Evolutionary conservation across 768 basidiomycete genomes (phyloP).

Genomic region (Naganishia randhawae): DNA sequence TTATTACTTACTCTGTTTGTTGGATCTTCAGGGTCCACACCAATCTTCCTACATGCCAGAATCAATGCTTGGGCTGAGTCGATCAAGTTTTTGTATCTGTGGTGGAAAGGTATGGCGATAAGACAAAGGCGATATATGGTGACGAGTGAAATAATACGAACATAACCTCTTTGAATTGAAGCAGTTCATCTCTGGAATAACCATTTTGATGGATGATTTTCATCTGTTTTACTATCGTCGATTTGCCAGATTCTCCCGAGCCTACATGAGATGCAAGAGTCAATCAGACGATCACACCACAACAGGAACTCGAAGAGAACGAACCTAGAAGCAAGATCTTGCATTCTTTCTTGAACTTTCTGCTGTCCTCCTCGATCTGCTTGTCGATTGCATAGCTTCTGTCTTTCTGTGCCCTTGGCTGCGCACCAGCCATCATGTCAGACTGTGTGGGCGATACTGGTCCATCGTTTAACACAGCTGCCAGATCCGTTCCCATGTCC

Average conservation of each 20-base stretch:
- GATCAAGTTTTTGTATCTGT: constrained; percentile 60
- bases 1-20: constrained; percentile 56
- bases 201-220: constrained; percentile 95
- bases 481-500: constrained; percentile 31
- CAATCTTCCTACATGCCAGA: constrained; percentile 78
- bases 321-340: constrained; percentile 86
- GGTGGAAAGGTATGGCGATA: neutral
- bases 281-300: constrained; percentile 1
- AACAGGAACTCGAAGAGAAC: constrained; percentile 47
- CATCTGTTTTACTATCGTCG: constrained; percentile 97
- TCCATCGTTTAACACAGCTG: constrained; percentile 26
- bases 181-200: constrained; percentile 72
- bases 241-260: constrained; percentile 91
- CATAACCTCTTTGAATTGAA: constrained; percentile 70
- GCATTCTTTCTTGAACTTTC: constrained; percentile 77
- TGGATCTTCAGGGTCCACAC: constrained; percentile 68
- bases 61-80: constrained; percentile 85
- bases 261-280: constrained; percentile 55
- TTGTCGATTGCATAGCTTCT: constrained; percentile 63
- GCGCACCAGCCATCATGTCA: constrained; percentile 25
- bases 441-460: constrained; percentile 33
- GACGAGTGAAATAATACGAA: constrained; percentile 53
- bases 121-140: neutral
- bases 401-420: constrained; percentile 38
- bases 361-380: constrained; percentile 78